Percentiles rank a stretch among this genome's conserved stretches.
These are phyloP conservation scores for Colletotrichum sp. DNA, from an alignment of 2,329 filamentous ascomycete genomes.

Conservation along the genomic window DNA sequence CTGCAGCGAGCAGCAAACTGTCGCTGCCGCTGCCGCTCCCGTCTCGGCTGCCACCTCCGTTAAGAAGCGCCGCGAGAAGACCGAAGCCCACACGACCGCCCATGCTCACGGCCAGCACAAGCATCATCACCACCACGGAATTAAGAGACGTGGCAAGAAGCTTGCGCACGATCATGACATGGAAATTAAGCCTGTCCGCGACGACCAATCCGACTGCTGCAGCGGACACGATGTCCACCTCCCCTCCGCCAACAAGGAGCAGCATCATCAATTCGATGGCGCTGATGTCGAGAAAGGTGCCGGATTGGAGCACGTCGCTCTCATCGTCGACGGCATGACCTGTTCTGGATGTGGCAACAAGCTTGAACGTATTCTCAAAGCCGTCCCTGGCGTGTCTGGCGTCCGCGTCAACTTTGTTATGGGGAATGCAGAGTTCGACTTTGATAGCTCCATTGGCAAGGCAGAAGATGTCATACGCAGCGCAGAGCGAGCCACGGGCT, in stretches of 20 bases:
- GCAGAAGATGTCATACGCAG: constrained; percentile 30
- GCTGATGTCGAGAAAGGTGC: constrained; percentile 30
- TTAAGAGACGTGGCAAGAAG: constrained; percentile 25
- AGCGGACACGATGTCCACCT: background rate
- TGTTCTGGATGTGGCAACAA: constrained; percentile 41
- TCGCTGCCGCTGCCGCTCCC: background rate
- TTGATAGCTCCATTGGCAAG: constrained; percentile 28
- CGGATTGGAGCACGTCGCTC: constrained; percentile 28
- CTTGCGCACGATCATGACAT: constrained; percentile 6
- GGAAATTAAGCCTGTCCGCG: background rate
- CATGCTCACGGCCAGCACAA: constrained; percentile 22
- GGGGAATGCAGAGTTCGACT: constrained; percentile 37
- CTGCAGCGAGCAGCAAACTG: constrained; percentile 23
- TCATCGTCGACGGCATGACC: constrained; percentile 39
- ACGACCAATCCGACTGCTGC: constrained; percentile 7
- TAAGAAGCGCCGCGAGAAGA: background rate
- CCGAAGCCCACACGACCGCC: constrained; percentile 6
- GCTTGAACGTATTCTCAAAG: constrained; percentile 30
- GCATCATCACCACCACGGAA: constrained; percentile 21
- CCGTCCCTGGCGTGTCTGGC: constrained; percentile 31
- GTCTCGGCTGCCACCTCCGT: background rate
- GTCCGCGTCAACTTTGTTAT: constrained; percentile 42
- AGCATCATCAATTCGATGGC: background rate
- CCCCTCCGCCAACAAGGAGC: background rate
- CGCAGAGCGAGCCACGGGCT: constrained; percentile 32